Base-by-base conservation (phyloP, 306 rosid genomes). In the Mucuna pruriens region DNA sequence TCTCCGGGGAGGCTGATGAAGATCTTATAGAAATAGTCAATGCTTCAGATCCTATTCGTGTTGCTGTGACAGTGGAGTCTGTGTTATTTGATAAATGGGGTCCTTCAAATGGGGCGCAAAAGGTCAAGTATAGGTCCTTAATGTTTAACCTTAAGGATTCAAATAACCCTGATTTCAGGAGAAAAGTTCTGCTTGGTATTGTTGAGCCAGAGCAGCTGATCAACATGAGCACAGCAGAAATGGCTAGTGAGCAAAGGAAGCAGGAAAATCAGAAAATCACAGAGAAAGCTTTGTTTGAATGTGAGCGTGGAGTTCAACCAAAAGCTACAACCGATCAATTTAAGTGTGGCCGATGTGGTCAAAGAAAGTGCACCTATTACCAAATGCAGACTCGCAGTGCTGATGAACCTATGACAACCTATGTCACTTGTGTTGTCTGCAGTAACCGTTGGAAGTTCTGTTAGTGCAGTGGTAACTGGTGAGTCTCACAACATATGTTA, bases 361-460 rank as follows among this genome's bases (percentile, higher is more conserved):
- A 96, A 29, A 91, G 98, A 71, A 93, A 96, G 86, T 82, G 90
- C 70, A 96, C 99, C 71, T 93, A 96, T 76, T 92, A 93, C 87
- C 99, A 96, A 80, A 93, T 96, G 98, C 99, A 96, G 88, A 96
- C 99, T 2, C 91, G 99, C 72, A 96, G 99, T 89, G 99, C 99
- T 0, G 99, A 96, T 90, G 99, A 96, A 89, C 99, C 99, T 19
- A 96, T 96, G 99, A 96, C 99, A 23, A 96, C 99, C 3, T 93
- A 93, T 70, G 99, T 96, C 80, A 96, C 99, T 1, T 96, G 99
- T 75, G 89, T 83, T 66, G 71, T 81, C 85, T 96, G 99, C 93
- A 85, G 85, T 81, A 96, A 96, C 71, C 98, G 89, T 44, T 96
- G 99, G 99, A 96, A 96, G 91, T 96, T 96, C 97, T 96, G 98